Evolutionary conservation across 495 filamentous ascomycete genomes (phyloP), one percentile per base, ranked within the genome.

Genomic region (Talaromyces borbonicus): DNA sequence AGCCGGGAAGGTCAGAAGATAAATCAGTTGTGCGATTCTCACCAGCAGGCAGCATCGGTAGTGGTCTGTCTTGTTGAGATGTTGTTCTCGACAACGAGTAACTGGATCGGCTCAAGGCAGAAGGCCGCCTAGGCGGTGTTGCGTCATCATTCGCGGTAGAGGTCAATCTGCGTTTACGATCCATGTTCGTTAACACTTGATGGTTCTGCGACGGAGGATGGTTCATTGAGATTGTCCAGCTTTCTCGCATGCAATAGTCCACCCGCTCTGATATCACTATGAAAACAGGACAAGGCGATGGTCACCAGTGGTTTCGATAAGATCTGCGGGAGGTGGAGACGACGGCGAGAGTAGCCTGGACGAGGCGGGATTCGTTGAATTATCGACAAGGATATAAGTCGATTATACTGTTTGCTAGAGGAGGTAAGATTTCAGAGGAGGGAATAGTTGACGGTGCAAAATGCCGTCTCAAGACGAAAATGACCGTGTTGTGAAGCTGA

Each of bases 111-210:
- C 30, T 27, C 8, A 40, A 38, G 15, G 53, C 53, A 26, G 57
- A 54, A 18, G 46, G 50, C 26, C 51, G 49, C 29, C 56, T 49
- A 16, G 16, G 25, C 19, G 29, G 15, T 23, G 27, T 32, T 49
- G 25, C 25, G n/a, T 43, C 51, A 39, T 57, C 54, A 4, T 58
- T 53, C 9, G 57, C 53, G 30, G 56, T 46, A 40, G 57, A 57
- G 8, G 60, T 60, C 41, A 69, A 42, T 24, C 66, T 59, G 33
- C 67, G 57, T 48, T 71, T 69, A 16, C 67, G 60, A 43, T 67
- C 64, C 20, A 57, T 46, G 16, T n/a, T 35, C 20, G n/a, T n/a
- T n/a, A n/a, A n/a, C n/a, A n/a, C n/a, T n/a, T n/a, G n/a, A n/a
- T n/a, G n/a, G n/a, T n/a, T n/a, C n/a, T n/a, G n/a, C n/a, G n/a